Evolutionary conservation across 2,329 filamentous ascomycete genomes (phyloP), one percentile per base, ranked within the genome.

Genomic region (Calonectria multiphialidica): DNA sequence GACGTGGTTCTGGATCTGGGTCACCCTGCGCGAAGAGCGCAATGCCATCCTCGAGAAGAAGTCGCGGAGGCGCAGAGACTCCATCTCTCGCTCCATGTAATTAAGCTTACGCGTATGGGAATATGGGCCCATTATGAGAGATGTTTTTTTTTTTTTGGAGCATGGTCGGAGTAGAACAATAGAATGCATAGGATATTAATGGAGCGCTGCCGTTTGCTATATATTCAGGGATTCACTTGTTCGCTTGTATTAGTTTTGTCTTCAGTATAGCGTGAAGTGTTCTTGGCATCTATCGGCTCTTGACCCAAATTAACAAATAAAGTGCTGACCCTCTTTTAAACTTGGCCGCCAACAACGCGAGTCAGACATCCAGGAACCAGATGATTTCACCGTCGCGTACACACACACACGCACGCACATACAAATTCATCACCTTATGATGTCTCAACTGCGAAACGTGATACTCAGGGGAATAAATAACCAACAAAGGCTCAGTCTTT

Each of bases 1-100:
- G 76, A 89, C 90, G 73, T 98, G 95, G 95, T 95, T 98, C 83
- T 98, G 95, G 95, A 91, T 91, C 28, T 95, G 92, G 88, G 88
- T 93, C 35, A 93, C 91, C 5, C 82, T 95, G 77, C 87, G 91
- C 65, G 93, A 95, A 79, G 93, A 95, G 86, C 80, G 85, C n/a
- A 75, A 78, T 5, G 84, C 82, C 23, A 80, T 90, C 3, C 70
- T 86, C 12, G 78, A 79, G 9, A 84, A 83, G 74, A 86, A 86
- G 80, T 81, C 80, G 25, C 82, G 79, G 74, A 81, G 73, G 64
- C 69, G 77, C 33, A 79, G 78, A 33, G 62, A 78, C 30, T 80
- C 53, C 21, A 0, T 59, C 53, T 59, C 78, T 21, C 72, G 77
- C 30, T 49, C 70, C 37, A 63, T 74, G 50, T 79, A 57, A 62